Base-by-base conservation (phyloP, 805 yeast genomes). In the Nematodospora valgi region DNA sequence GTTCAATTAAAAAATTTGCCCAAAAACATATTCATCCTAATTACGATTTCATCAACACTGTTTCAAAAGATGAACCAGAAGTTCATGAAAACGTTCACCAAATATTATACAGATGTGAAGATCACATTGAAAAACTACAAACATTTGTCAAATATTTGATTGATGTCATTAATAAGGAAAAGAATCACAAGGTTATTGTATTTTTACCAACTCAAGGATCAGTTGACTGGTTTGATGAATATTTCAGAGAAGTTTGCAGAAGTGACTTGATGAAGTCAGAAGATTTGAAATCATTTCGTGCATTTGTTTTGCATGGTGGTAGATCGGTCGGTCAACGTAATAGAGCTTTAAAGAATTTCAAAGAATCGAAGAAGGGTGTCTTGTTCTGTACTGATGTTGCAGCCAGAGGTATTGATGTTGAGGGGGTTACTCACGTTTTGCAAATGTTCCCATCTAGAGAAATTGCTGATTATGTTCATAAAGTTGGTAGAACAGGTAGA, bases 341-440 rank as follows among this genome's bases (percentile, higher is more conserved):
- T 43, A 62, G 67, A 41, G 59, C 77, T 17, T 77, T 84, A 23
- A 68, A 66, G 33, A 51, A 52, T 23, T 85, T 81, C 67, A 74
- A 80, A 45, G 47, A 41, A 39, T 32, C 39, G 17, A 51, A 37
- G 47, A 68, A 58, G 19, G 84, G 86, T 37, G 54, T 89, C 29
- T 69, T 91, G 38, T 76, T 91, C 36, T 81, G 91, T 37, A 85
- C 96, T 5, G 95, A 88, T 61, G 97, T 91, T 40, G 94, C 89
- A 42, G 96, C 97, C 10, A 79, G 98, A 64, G 98, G 98, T 47
- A 80, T 91, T 82, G 97, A 91, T 66, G 86, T 91, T 72, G 93
- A 89, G 38, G 77, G 78, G 48, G 94, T 91, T 19, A 63, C 87
- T 17, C 86, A 86, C 54, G 97, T 91, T 34, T 65, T 84, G 48